A percentile compares a stretch with the other conserved stretches of the same genome.
phyloP scores from a whole-genome alignment of 176 grass and related monocot genomes.

The Rhipidocladum racemiflorum region DNA sequence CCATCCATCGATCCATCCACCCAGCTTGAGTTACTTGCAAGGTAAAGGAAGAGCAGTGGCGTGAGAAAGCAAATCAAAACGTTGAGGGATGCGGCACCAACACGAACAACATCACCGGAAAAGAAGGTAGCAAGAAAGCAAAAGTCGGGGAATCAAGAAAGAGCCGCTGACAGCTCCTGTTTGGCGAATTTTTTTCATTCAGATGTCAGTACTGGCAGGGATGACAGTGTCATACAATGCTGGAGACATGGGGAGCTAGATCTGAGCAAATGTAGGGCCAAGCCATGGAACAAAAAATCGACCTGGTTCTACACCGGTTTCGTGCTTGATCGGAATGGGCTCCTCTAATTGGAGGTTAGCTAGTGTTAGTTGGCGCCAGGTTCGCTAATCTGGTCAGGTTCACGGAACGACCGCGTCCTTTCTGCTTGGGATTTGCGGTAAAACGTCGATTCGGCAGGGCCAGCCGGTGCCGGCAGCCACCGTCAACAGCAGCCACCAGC shows the following conservation, averaged over 20 bases:
- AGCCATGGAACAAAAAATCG: not conserved
- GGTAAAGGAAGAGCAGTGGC: conserved; percentile 12
- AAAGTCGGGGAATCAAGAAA: not conserved
- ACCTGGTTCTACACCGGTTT: not conserved
- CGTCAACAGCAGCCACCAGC: not conserved
- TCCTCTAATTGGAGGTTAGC: not conserved
- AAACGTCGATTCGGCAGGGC: not conserved
- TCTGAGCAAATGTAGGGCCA: not conserved
- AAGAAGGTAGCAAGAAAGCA: not conserved
- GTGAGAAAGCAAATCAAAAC: not conserved
- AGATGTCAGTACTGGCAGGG: not conserved
- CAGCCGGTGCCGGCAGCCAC: not conserved
- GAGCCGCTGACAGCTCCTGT: conserved; percentile 11
- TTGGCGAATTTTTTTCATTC: not conserved
- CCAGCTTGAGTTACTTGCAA: conserved; percentile 50
- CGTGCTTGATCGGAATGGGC: not conserved
- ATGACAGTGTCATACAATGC: not conserved
- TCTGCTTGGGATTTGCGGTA: not conserved
- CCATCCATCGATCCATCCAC: not conserved
- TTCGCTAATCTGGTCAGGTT: not conserved
- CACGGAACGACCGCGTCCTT: not conserved
- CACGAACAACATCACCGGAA: not conserved
- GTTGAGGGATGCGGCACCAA: conserved; percentile 2
- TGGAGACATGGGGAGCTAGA: not conserved
- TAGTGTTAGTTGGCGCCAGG: not conserved